Percentiles rank a stretch among this genome's conserved stretches.
Evolutionary conservation across 202 grass and related monocot genomes (phyloP).

Genomic region (Setaria italica): DNA sequence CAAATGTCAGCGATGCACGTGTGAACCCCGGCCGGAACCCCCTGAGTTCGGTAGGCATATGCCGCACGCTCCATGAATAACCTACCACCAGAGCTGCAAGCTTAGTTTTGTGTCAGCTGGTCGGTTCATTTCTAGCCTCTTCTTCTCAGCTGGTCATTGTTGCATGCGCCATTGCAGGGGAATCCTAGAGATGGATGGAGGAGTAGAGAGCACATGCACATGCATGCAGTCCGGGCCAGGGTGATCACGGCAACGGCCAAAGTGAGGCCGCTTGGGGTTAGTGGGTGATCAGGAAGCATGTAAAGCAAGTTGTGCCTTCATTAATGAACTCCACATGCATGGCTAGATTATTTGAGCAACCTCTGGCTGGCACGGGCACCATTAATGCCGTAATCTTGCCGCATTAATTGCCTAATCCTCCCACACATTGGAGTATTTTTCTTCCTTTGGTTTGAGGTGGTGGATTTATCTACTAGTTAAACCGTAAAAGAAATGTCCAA

Average conservation of each 20-base stretch:
- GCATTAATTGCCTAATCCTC: constrained; percentile 44
- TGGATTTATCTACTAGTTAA: constrained; percentile 3
- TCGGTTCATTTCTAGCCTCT: constrained; percentile 24
- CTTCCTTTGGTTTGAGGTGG: neutral
- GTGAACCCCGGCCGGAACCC: neutral
- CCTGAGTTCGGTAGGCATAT: neutral
- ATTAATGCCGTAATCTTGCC: constrained; percentile 49
- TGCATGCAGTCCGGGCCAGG: neutral
- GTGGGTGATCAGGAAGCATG: neutral
- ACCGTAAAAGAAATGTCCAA: constrained; percentile 10
- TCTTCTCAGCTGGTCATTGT: neutral
- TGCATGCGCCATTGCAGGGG: constrained; percentile 20
- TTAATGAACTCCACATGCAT: constrained; percentile 56
- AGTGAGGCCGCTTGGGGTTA: neutral
- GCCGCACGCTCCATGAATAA: constrained; percentile 16
- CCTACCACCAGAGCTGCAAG: constrained; percentile 18
- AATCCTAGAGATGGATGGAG: constrained; percentile 23
- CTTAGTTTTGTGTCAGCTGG: constrained; percentile 15
- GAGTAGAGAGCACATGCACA: neutral
- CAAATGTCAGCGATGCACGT: constrained; percentile 38
- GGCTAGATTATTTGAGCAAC: neutral
- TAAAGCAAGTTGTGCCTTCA: constrained; percentile 32
- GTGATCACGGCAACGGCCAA: neutral
- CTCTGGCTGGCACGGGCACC: constrained; percentile 32
- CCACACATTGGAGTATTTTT: constrained; percentile 26